Percentiles rank a stretch among this genome's conserved stretches.
These are phyloP conservation scores for Ophiostoma sp. DNA, from an alignment of 2,329 filamentous ascomycete genomes.

Conservation along the genomic window DNA sequence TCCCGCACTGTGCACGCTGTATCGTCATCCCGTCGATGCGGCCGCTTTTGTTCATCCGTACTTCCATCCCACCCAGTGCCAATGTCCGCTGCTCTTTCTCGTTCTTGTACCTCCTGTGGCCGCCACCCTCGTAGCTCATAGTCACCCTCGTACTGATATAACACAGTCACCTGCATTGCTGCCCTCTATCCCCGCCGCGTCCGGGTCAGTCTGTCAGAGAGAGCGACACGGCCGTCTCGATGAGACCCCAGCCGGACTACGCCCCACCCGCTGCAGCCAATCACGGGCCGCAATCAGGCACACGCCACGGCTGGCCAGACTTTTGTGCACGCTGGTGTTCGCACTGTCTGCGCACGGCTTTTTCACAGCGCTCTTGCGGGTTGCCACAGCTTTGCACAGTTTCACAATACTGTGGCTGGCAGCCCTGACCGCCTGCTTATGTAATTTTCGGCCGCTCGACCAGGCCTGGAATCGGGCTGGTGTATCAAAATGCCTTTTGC, in stretches of 20 bases:
- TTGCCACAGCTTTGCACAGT: neutral
- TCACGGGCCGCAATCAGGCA: neutral
- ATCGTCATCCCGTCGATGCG: neutral
- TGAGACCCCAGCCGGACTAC: neutral
- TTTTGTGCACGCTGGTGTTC: neutral
- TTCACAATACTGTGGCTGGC: neutral
- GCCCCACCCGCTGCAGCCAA: neutral
- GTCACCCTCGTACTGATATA: too few species aligned
- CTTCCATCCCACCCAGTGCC: neutral
- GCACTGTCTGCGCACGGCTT: slow-evolving; percentile 2
- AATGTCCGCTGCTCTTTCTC: neutral
- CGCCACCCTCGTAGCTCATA: neutral
- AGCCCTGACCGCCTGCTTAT: slow-evolving; percentile 19
- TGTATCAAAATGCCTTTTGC: slow-evolving; percentile 18
- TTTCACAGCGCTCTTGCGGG: neutral
- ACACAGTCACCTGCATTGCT: neutral
- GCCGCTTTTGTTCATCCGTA: neutral
- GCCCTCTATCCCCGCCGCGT: neutral
- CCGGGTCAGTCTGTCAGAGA: neutral
- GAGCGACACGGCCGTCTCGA: neutral
- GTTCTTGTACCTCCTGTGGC: neutral
- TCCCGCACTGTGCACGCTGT: neutral
- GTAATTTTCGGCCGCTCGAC: slow-evolving; percentile 19
- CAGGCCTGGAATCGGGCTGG: neutral
- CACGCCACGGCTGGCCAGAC: neutral